Conservation (phyloP, 257 asterid genomes). For the Ballota nigra region DNA sequence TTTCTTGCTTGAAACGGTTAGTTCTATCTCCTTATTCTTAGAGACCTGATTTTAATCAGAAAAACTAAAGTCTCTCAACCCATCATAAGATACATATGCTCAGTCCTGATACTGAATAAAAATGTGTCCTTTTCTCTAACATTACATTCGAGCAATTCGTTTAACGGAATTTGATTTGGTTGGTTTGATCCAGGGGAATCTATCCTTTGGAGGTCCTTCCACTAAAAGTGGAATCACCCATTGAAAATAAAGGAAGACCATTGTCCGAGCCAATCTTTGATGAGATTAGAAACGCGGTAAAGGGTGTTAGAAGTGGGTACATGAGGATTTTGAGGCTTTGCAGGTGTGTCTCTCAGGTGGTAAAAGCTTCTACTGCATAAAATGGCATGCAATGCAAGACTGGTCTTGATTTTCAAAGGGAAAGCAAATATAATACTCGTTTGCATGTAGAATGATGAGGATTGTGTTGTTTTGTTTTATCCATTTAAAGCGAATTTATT, state of each 20-base stretch:
- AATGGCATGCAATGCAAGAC: background rate
- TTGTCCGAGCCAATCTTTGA: conserved; percentile 23
- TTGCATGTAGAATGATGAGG: background rate
- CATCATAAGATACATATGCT: background rate
- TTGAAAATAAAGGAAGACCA: conserved; percentile 19
- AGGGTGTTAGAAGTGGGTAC: conserved; percentile 54
- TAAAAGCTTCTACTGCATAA: conserved; percentile 39
- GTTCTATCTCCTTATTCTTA: conserved; percentile 20
- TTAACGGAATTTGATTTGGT: conserved; percentile 7
- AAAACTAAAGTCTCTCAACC: background rate
- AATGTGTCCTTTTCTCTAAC: background rate
- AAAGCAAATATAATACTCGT: conserved; percentile 26
- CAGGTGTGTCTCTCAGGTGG: conserved; percentile 44
- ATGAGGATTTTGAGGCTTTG: conserved; percentile 65
- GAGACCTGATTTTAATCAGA: background rate
- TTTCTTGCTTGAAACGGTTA: conserved; percentile 84
- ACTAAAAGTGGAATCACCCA: conserved; percentile 32
- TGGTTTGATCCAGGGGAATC: conserved; percentile 60
- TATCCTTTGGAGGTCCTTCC: conserved; percentile 79
- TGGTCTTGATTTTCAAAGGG: background rate
- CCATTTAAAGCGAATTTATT: background rate
- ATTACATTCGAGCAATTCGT: background rate
- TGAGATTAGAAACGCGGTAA: conserved; percentile 43
- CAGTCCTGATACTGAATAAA: background rate
- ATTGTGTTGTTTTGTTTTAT: background rate